Evolutionary conservation across 495 filamentous ascomycete species (phyloP).

Genomic region (Podospora didyma): DNA sequence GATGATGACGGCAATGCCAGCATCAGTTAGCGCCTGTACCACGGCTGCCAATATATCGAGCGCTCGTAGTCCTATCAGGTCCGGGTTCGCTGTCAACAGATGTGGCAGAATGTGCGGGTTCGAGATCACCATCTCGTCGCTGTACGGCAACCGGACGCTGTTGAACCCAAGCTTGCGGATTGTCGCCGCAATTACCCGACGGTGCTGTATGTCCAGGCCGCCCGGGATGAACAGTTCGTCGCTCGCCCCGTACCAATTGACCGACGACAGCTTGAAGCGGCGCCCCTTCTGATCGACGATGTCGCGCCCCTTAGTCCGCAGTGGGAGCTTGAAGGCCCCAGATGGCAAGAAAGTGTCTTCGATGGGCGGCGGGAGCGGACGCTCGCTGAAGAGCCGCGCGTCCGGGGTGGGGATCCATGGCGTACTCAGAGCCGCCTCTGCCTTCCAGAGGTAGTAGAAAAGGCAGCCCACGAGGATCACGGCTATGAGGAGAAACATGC

Average conservation of each 20-base stretch:
- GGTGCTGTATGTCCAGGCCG: constrained; percentile 55
- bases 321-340: constrained; percentile 39
- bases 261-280: constrained; percentile 51
- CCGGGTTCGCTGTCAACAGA: constrained; percentile 49
- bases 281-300: constrained; percentile 50
- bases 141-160: constrained; percentile 58
- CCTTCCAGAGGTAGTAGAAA: constrained; percentile 35
- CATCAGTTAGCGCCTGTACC: constrained; percentile 50
- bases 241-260: constrained; percentile 63
- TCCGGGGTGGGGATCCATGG: constrained; percentile 40
- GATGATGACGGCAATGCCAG: constrained; percentile 54
- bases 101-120: constrained; percentile 47
- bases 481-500: constrained; percentile 30
- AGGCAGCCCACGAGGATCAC: constrained; percentile 31
- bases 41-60: constrained; percentile 53
- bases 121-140: constrained; percentile 54
- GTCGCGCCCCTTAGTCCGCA: constrained; percentile 49
- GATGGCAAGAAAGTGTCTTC: constrained; percentile 35
- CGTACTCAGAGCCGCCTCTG: constrained; percentile 34
- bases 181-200: constrained; percentile 47
- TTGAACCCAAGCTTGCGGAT: constrained; percentile 57
- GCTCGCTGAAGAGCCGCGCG: constrained; percentile 36
- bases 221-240: constrained; percentile 58
- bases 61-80: constrained; percentile 47
- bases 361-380: constrained; percentile 37